A percentile compares a stretch with the other conserved stretches of the same genome.
These are phyloP conservation scores for Mycena rosella DNA, from an alignment of 768 basidiomycete species.

Conservation along the genomic window DNA sequence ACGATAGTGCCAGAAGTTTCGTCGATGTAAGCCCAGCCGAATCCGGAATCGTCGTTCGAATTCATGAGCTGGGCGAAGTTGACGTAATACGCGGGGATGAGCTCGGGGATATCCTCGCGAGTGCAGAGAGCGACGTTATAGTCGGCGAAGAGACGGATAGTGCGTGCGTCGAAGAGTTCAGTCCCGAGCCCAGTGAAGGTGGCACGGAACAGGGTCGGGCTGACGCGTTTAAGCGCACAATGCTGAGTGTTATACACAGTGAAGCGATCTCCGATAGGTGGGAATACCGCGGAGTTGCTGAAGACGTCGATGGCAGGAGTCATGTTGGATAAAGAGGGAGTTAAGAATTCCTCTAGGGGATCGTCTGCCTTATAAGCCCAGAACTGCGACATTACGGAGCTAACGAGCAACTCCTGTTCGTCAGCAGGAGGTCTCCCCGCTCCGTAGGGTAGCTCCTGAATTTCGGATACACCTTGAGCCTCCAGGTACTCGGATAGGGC, in stretches of 20 bases:
- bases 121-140: constrained; percentile 7
- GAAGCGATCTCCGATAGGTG: background rate
- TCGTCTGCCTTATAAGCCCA: background rate
- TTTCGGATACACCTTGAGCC: background rate
- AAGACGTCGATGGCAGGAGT: background rate
- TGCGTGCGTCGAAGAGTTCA: background rate
- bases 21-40: constrained; percentile 1
- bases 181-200: no score
- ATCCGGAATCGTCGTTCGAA: background rate
- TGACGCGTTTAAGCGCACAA: no score
- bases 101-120: background rate
- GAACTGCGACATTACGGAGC: background rate
- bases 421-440: background rate
- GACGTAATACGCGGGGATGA: background rate
- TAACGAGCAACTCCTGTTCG: background rate
- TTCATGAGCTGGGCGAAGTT: background rate
- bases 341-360: background rate
- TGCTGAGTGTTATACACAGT: background rate
- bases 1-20: background rate
- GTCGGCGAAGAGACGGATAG: constrained; percentile 1
- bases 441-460: background rate
- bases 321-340: no score
- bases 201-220: no score
- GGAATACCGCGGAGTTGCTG: no score
- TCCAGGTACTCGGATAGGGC: constrained; percentile 41